phyloP scores from a whole-genome alignment of 106 monocot genomes.

The Alisma plantagoaquatica region DNA sequence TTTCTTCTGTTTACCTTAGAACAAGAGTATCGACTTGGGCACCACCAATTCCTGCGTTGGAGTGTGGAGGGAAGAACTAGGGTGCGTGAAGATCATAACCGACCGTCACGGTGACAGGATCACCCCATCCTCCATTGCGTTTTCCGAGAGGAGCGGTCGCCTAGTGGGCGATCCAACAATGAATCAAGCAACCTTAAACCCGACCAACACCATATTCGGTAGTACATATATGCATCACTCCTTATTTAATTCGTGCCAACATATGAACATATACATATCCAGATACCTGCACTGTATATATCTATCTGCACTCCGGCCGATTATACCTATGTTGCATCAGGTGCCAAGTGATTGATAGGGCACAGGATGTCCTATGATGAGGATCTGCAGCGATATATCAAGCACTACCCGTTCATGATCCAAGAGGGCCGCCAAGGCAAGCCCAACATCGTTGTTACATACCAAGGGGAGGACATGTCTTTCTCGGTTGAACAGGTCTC shows the following conservation, averaged over 20 bases:
- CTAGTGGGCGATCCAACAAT: conserved; percentile 67
- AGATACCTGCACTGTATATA: conserved; percentile 47
- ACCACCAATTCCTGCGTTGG: no score
- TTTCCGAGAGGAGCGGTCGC: conserved; percentile 59
- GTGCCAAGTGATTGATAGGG: conserved; percentile 46
- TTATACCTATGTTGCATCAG: conserved; percentile 8
- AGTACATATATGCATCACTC: no score
- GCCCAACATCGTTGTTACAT: conserved; percentile 36
- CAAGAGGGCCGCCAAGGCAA: conserved; percentile 28
- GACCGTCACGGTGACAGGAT: no score
- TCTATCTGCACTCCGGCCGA: no score
- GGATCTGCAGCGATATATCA: conserved; percentile 35
- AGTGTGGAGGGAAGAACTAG: no score
- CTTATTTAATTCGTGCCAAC: conserved; percentile 52
- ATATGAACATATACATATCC: conserved; percentile 56
- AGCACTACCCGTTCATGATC: conserved; percentile 43
- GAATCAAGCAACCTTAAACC: conserved; percentile 78
- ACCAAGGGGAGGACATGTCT: no score
- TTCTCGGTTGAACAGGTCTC: no score
- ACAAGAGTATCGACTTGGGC: conserved; percentile 60
- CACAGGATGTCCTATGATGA: conserved; percentile 21
- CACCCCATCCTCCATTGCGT: no score
- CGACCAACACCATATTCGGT: conserved; percentile 67
- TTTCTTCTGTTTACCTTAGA: no score
- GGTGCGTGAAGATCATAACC: no score